Evolutionary conservation across 495 filamentous ascomycete species (phyloP), one percentile per base, ranked within the genome.

Genomic region (Tuber calosporum): DNA sequence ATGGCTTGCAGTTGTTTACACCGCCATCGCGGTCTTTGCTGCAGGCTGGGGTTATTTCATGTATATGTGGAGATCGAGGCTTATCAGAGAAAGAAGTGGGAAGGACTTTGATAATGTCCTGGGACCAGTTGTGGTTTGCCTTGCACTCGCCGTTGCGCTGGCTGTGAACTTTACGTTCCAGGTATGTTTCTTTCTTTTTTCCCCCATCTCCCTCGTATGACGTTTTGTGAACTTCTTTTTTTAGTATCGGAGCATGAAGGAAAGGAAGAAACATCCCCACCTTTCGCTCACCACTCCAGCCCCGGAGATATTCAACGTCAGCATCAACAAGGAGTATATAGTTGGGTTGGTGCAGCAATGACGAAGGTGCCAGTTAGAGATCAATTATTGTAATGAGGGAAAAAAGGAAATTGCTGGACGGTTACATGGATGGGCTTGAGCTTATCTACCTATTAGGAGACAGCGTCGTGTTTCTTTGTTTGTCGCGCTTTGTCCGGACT

Each of bases 141-240:
- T 90, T 42, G 92, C 93, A 36, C 81, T 99, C 78, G 88, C 90
- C 48, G 81, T 92, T 62, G 93, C 93, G 69, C 83, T 99, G 76
- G 85, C 91, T 67, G 81, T 97, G 79, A 98, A 99, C 84, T 97
- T 98, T 85, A 87, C 85, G 22, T 93, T 99, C 82, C 92, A 94
- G 82, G 86, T 86, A 79, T 79, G 85, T 77, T 45, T 8, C 22
- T n/a, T 22, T 73, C 41, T 37, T 7, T 39, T 19, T 36, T n/a
- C 40, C 8, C n/a, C n/a, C 40, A 22, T 22, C 40, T 30, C 37
- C 13, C 38, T 42, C 9, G 39, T 34, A 41, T 30, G 15, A 20
- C 5, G 17, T 1, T 67, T 68, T 36, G 34, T 70, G 68, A 58
- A 34, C 38, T 26, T 41, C 41, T 30, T 36, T 37, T 22, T 78